Conservation (phyloP, 2,329 filamentous ascomycete genomes). For the Cladophialophora chaetospira region DNA sequence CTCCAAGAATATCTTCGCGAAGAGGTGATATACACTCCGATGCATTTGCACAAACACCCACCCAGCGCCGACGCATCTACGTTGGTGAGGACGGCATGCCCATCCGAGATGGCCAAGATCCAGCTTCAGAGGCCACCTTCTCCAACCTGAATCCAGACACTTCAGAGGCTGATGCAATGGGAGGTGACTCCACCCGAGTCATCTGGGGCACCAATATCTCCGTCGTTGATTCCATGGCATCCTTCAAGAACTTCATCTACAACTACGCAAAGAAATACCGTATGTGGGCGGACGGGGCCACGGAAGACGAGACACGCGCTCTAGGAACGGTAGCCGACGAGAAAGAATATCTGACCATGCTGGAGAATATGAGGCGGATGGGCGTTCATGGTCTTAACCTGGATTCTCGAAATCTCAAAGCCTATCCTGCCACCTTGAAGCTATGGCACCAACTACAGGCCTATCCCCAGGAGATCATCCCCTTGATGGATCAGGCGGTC, state of each 20-base stretch:
- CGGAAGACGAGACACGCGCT: constrained; percentile 70
- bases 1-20: constrained; percentile 60
- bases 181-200: constrained; percentile 76
- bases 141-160: constrained; percentile 76
- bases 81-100: constrained; percentile 66
- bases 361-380: constrained; percentile 88
- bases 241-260: constrained; percentile 88
- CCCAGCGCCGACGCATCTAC: constrained; percentile 60
- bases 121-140: constrained; percentile 63
- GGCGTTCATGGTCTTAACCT: constrained; percentile 83
- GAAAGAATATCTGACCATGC: constrained; percentile 79
- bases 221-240: constrained; percentile 80
- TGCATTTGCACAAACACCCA: constrained; percentile 57
- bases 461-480: constrained; percentile 94
- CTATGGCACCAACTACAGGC: constrained; percentile 93
- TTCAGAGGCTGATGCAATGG: constrained; percentile 86
- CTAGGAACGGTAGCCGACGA: constrained; percentile 70
- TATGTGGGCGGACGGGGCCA: constrained; percentile 82
- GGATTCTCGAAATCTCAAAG: constrained; percentile 83
- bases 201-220: constrained; percentile 99
- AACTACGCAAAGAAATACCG: constrained; percentile 95
- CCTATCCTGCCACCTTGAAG: constrained; percentile 89
- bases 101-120: constrained; percentile 49
- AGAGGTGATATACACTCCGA: constrained; percentile 89
- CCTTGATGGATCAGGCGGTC: constrained; percentile 91